These are phyloP conservation scores for Talaromyces albobiverticillius DNA, from an alignment of 2,329 filamentous ascomycete species.

Conservation along the genomic window DNA sequence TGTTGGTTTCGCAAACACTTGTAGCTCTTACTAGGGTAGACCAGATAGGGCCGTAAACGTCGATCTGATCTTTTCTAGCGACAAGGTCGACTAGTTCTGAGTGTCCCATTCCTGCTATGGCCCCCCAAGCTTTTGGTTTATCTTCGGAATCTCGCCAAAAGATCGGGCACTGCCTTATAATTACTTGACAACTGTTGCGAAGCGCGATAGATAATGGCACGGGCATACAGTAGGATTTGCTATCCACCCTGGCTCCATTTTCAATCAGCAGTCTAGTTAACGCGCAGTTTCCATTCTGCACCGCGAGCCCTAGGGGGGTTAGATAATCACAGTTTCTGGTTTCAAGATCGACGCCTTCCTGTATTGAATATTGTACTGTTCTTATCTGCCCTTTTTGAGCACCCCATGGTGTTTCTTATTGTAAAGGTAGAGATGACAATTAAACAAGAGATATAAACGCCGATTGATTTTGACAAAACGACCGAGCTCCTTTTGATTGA, in stretches of 20 bases:
- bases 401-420: slow-evolving; percentile 13
- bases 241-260: not conserved
- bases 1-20: not conserved
- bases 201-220: no score
- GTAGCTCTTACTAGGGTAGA: not conserved
- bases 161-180: not conserved
- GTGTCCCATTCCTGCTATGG: not conserved
- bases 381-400: not conserved
- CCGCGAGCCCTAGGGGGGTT: not conserved
- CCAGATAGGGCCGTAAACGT: not conserved
- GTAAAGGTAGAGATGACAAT: slow-evolving; percentile 14
- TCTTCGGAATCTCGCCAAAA: not conserved
- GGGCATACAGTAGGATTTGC: not conserved
- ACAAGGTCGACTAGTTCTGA: not conserved
- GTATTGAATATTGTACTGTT: not conserved
- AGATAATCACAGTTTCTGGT: not conserved
- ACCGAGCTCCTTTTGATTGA: slow-evolving; percentile 12
- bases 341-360: not conserved
- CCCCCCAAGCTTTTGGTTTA: not conserved
- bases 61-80: not conserved
- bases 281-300: not conserved
- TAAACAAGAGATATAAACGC: slow-evolving; percentile 12
- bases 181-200: no score
- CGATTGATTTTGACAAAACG: slow-evolving; percentile 10
- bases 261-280: not conserved